Base-by-base conservation (phyloP, 2,329 filamentous ascomycete species). In the Alternaria triticimaculans region DNA sequence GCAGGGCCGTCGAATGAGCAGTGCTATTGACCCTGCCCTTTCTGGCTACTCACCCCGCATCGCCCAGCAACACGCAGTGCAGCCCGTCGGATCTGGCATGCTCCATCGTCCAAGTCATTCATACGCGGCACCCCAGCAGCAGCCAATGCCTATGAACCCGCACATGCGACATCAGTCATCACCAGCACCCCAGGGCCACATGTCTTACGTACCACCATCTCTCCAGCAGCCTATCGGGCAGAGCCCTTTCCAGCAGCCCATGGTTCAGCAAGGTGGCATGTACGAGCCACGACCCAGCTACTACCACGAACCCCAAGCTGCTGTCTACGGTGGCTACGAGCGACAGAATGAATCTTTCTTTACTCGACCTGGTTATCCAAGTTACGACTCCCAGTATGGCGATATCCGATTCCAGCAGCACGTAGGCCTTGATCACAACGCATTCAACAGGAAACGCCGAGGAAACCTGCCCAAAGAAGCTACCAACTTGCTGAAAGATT, bases 401-500 rank as follows among this genome's bases (percentile, higher is more conserved):
- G 71, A 74, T 43, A 75, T 75, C 53, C 71, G 69, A 20, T 79
- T 78, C 59, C 77, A 79, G 45, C 68, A 72, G 26, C 64, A 72
- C 18, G 58, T 76, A 10, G 72, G 71, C 20, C 62, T 73, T 11
- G 74, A 78, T 37, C 72, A 73, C n/a, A 73, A 69, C 33, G 63
- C 67, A 2, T 78, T 76, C 65, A 77, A 86, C 63, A 71, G 86
- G 72, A 83, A 85, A 77, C 86, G 93, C 56, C 87, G 94, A 43
- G 94, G 94, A 2, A 97, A 97, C 74, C 84, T 97, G 4, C 94
- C 94, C n/a, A 96, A 96, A 76, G 91, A 94, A 58, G 92, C 93
- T 0, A 97, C 93, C 0, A 92, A 94, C 76, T 90, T 92, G 69
- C 84, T 97, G 44, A 88, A 92, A 58, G 84, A 87, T 0, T 97